Evolutionary conservation across 148 eudicot species (phyloP).

Genomic region (Heliamphora exappendiculata): DNA sequence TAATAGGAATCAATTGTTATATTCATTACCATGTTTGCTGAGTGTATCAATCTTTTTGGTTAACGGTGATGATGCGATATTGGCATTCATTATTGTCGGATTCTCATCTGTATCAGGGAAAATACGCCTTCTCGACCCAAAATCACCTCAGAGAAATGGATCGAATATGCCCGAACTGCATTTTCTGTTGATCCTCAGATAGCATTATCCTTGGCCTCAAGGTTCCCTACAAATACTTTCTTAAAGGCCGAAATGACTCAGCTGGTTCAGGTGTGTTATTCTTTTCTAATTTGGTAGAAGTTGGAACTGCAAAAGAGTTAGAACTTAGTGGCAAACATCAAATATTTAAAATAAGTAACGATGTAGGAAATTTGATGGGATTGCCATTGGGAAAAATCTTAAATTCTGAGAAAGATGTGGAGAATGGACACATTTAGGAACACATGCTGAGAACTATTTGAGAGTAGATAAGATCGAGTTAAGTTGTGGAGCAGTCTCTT

Average conservation of each 20-base stretch:
- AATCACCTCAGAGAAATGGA: slow-evolving; percentile 85
- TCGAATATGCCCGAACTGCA: slow-evolving; percentile 82
- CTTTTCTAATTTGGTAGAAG: neutral
- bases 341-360: neutral
- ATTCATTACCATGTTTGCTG: neutral
- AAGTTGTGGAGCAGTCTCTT: neutral
- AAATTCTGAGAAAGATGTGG: neutral
- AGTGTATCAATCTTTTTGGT: neutral
- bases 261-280: slow-evolving; percentile 69
- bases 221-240: slow-evolving; percentile 74
- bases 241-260: slow-evolving; percentile 80
- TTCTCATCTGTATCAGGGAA: slow-evolving; percentile 46
- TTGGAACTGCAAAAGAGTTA: neutral
- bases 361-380: neutral
- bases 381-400: neutral
- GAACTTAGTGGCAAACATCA: neutral
- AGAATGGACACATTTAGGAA: neutral
- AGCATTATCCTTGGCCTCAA: slow-evolving; percentile 75
- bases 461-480: neutral
- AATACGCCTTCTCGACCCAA: slow-evolving; percentile 53
- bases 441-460: neutral
- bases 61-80: neutral
- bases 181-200: slow-evolving; percentile 93
- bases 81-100: neutral
- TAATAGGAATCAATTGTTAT: slow-evolving; percentile 21